A percentile compares a stretch with the other conserved stretches of the same genome.
Evolutionary conservation across 75 land plant species (phyloP).

Genomic region (Chamaecyparis obtusa): DNA sequence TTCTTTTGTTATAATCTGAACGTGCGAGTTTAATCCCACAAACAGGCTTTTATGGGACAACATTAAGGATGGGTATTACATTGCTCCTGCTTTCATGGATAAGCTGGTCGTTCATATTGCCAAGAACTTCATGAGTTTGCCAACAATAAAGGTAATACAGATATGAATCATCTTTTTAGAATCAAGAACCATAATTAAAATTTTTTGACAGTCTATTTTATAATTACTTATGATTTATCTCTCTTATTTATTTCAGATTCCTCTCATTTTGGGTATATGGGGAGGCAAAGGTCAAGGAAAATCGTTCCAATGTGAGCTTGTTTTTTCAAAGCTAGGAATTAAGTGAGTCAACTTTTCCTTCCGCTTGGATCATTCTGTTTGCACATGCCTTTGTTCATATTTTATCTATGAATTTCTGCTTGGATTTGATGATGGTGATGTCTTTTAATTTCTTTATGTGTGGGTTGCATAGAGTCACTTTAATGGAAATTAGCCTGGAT

Average conservation of each 20-base stretch:
- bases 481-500: background rate
- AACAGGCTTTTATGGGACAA: constrained; percentile 69
- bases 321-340: constrained; percentile 89
- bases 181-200: background rate
- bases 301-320: constrained; percentile 96
- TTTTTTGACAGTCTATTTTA: background rate
- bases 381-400: background rate
- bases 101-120: constrained; percentile 83
- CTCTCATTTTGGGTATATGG: constrained; percentile 90
- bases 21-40: background rate
- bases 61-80: constrained; percentile 86
- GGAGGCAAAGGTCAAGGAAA: constrained; percentile 98
- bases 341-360: constrained; percentile 48
- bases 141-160: constrained; percentile 70
- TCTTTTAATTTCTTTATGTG: background rate
- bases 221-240: background rate
- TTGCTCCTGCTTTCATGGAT: constrained; percentile 99
- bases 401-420: background rate
- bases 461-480: background rate
- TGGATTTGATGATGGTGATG: background rate
- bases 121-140: constrained; percentile 89
- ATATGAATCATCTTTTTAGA: background rate
- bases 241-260: constrained; percentile 39
- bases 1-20: background rate
- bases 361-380: background rate